Conservation (phyloP, 257 asterid genomes). For the Prunella vulgaris region DNA sequence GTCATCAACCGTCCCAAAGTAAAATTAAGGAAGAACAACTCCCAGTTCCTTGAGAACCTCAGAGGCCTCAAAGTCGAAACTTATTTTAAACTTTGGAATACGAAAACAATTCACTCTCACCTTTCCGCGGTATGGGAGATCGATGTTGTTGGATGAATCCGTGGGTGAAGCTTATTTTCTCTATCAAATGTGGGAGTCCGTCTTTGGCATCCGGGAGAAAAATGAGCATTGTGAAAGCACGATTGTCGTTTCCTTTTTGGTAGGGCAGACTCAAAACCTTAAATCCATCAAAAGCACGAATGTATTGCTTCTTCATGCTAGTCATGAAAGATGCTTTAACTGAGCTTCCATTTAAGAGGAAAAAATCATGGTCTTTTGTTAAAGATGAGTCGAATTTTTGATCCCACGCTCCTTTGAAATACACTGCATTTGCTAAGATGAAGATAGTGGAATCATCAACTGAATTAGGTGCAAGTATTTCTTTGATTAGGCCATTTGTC, state of each 20-base stretch:
- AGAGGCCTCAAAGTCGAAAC: constrained; percentile 30
- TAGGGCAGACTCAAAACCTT: constrained; percentile 30
- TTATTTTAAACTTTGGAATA: constrained; percentile 42
- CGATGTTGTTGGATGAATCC: constrained; percentile 34
- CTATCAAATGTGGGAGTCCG: constrained; percentile 30
- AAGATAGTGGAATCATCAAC: background rate
- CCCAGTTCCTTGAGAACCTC: background rate
- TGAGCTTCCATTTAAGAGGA: too few relatives aligned
- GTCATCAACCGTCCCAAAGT: constrained; percentile 23
- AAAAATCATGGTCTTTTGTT: too few relatives aligned
- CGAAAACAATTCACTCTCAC: constrained; percentile 21
- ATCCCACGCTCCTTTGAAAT: too few relatives aligned
- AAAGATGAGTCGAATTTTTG: too few relatives aligned
- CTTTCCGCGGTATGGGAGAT: constrained; percentile 22
- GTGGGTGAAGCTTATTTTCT: constrained; percentile 23
- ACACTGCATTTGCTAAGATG: background rate
- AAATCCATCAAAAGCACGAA: background rate
- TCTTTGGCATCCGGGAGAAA: constrained; percentile 39
- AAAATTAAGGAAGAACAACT: too few relatives aligned
- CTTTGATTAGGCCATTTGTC: background rate
- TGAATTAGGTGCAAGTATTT: background rate
- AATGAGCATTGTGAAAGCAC: constrained; percentile 39
- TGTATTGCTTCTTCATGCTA: too few relatives aligned
- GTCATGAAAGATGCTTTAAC: too few relatives aligned
- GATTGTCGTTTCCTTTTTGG: constrained; percentile 31